Percentiles rank a stretch among this genome's conserved stretches.
Evolutionary conservation across 2,329 filamentous ascomycete species (phyloP).

Genomic region (Aschersonia sp.): DNA sequence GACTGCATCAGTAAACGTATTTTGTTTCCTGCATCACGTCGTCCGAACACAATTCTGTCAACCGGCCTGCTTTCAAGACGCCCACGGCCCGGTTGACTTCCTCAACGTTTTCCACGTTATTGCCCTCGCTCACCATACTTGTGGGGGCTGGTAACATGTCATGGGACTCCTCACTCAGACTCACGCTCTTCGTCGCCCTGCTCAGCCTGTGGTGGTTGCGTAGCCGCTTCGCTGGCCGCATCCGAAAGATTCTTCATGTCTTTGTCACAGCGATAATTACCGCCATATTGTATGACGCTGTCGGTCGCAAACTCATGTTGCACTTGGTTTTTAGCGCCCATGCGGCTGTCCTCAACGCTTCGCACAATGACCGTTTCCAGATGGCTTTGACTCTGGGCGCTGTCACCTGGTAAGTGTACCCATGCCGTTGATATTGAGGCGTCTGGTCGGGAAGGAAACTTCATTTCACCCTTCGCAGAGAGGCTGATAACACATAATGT

Average conservation of each 20-base stretch:
- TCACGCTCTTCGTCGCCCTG: slow-evolving; percentile 23
- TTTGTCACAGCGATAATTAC: slow-evolving; percentile 16
- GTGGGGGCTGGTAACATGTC: slow-evolving; percentile 24
- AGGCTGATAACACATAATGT: background rate
- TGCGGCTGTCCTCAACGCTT: slow-evolving; percentile 26
- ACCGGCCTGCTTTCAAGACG: background rate
- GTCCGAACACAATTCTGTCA: background rate
- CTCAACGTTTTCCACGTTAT: background rate
- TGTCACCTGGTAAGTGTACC: slow-evolving; percentile 30
- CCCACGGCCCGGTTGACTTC: background rate
- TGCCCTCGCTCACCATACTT: slow-evolving; percentile 2
- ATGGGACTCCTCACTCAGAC: slow-evolving; percentile 26
- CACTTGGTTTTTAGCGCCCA: slow-evolving; percentile 14
- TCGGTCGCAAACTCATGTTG: slow-evolving; percentile 14
- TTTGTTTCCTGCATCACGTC: background rate
- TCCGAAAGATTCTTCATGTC: slow-evolving; percentile 18
- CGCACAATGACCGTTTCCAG: slow-evolving; percentile 34
- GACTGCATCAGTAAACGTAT: background rate
- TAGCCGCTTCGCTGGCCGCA: slow-evolving; percentile 15
- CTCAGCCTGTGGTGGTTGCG: slow-evolving; percentile 22
- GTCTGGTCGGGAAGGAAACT: background rate
- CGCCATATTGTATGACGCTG: slow-evolving; percentile 13
- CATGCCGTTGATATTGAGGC: background rate
- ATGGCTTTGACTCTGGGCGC: slow-evolving; percentile 41
- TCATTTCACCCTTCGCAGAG: too few species aligned